Conservation (phyloP, 192 early-diverging fungal genomes). For the Coemansia sp. region DNA sequence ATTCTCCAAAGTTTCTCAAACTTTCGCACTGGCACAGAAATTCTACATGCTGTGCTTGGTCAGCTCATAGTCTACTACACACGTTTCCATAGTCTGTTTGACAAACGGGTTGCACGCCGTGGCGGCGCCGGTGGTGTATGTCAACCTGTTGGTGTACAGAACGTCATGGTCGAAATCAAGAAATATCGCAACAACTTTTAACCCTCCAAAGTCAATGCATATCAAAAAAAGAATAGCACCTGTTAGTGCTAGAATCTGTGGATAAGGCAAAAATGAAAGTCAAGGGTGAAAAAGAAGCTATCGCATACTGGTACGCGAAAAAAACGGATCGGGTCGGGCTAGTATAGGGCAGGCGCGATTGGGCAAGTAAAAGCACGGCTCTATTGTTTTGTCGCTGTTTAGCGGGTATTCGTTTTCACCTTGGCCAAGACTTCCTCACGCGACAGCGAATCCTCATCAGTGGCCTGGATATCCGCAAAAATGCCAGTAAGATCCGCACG, state of each 20-base stretch:
- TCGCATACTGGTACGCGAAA: background rate
- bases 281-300: conserved; percentile 7
- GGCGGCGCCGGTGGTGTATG: conserved; percentile 25
- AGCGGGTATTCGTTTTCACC: conserved; percentile 28
- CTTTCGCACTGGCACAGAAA: conserved; percentile 91
- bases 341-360: background rate
- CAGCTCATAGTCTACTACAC: conserved; percentile 93
- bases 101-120: conserved; percentile 66
- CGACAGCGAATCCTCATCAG: conserved; percentile 72
- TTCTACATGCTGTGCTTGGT: conserved; percentile 84
- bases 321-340: background rate
- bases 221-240: conserved; percentile 15
- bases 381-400: conserved; percentile 6
- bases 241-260: conserved; percentile 13
- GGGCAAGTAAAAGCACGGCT: background rate
- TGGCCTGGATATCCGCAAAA: conserved; percentile 78
- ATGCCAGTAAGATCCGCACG: conserved; percentile 72
- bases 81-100: conserved; percentile 77
- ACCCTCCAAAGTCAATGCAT: background rate
- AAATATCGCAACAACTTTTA: conserved; percentile 68
- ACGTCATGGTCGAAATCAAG: conserved; percentile 95
- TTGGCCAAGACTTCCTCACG: conserved; percentile 72
- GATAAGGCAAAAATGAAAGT: conserved; percentile 8
- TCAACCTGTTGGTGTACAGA: conserved; percentile 84
- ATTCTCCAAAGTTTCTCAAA: conserved; percentile 93